Evolutionary conservation across 2,329 filamentous ascomycete genomes (phyloP).

Genomic region (Paraphaeosphaeria minitans): DNA sequence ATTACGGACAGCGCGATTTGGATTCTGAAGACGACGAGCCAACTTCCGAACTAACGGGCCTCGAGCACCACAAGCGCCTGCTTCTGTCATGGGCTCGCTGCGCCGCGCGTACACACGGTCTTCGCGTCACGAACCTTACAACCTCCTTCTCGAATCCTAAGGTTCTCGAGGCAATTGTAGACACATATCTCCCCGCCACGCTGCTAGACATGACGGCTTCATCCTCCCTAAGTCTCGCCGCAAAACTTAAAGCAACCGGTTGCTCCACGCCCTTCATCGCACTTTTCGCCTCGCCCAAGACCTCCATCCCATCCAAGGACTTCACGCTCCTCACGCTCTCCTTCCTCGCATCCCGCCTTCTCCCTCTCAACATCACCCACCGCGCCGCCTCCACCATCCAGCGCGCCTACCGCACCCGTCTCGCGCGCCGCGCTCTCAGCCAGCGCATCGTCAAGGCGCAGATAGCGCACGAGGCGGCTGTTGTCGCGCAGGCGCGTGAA

Average conservation of each 20-base stretch:
- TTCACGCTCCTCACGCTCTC: constrained; percentile 63
- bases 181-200: constrained; percentile 56
- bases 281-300: constrained; percentile 45
- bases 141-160: constrained; percentile 62
- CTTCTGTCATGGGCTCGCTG: constrained; percentile 62
- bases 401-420: constrained; percentile 52
- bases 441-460: constrained; percentile 47
- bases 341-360: constrained; percentile 64
- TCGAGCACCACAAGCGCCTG: constrained; percentile 47
- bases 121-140: constrained; percentile 60
- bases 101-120: constrained; percentile 54
- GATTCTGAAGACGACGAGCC: constrained; percentile 39
- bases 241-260: constrained; percentile 48
- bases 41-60: constrained; percentile 30
- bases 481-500: constrained; percentile 53
- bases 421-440: constrained; percentile 35
- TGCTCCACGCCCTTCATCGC: constrained; percentile 53
- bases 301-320: constrained; percentile 57
- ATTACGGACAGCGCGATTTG: constrained; percentile 37
- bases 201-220: constrained; percentile 13
- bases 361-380: constrained; percentile 56
- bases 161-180: constrained; percentile 61
- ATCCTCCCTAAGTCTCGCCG: constrained; percentile 29
- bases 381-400: constrained; percentile 61
- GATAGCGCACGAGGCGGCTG: constrained; percentile 54